phyloP scores from a whole-genome alignment of 169 alveolate genomes.

The Babesia divergens region DNA sequence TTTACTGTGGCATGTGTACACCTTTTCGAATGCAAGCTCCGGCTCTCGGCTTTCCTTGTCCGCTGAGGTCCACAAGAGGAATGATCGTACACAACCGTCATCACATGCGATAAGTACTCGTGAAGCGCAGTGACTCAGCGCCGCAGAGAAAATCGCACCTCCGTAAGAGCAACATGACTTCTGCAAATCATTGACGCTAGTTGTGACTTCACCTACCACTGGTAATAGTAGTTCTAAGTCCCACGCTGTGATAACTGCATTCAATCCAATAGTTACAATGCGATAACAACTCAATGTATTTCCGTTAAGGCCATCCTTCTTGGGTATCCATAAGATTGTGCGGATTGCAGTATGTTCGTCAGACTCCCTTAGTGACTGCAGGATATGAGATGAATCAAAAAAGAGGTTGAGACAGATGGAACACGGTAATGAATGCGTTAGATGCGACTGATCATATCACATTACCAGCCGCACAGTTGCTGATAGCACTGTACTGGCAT shows the following conservation, averaged over 20 bases:
- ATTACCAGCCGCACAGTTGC: no score
- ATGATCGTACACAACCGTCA: conserved; percentile 48
- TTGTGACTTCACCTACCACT: conserved; percentile 4
- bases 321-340: conserved; percentile 53
- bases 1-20: conserved; percentile 40
- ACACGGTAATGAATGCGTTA: not conserved
- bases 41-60: conserved; percentile 9
- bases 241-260: conserved; percentile 63
- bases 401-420: not conserved
- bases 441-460: no score
- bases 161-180: conserved; percentile 55
- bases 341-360: conserved; percentile 34
- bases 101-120: conserved; percentile 57
- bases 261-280: conserved; percentile 51
- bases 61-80: conserved; percentile 41
- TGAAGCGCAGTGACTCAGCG: conserved; percentile 14
- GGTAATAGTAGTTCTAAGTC: conserved; percentile 46
- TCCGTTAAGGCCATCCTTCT: conserved; percentile 5
- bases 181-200: not conserved
- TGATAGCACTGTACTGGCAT: not conserved
- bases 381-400: not conserved
- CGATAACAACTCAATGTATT: conserved; percentile 40
- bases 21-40: conserved; percentile 42
- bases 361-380: conserved; percentile 52
- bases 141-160: conserved; percentile 65